phyloP scores from a whole-genome alignment of 345 rosid genomes.

The Iberis pinnata region DNA sequence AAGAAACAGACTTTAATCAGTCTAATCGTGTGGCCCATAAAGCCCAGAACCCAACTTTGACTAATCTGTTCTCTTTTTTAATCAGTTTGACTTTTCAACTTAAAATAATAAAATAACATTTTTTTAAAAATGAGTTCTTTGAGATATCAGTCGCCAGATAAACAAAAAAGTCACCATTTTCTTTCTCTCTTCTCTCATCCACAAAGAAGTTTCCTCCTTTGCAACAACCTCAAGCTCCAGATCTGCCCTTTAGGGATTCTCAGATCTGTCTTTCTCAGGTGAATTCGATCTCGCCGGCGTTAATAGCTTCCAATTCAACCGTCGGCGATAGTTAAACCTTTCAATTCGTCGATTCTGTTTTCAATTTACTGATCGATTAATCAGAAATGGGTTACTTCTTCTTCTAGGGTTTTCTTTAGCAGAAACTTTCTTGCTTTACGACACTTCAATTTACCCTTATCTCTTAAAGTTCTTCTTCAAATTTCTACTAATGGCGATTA shows the following conservation, averaged over 20 bases:
- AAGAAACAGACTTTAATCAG: too few species aligned
- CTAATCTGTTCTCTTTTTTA: not conserved
- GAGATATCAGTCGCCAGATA: not conserved
- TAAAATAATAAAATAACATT: not conserved
- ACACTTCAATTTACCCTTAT: slow-evolving; percentile 40
- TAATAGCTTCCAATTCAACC: not conserved
- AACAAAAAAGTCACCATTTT: not conserved
- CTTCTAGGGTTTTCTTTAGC: slow-evolving; percentile 11
- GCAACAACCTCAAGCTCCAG: slow-evolving; percentile 1
- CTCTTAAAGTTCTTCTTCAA: slow-evolving; percentile 38
- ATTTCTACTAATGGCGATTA: slow-evolving; percentile 57
- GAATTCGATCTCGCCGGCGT: not conserved
- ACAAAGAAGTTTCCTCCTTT: slow-evolving; percentile 17
- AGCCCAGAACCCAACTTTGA: too few species aligned
- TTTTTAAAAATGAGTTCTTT: not conserved
- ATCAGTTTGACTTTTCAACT: slow-evolving; percentile 6
- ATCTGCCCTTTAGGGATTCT: slow-evolving; percentile 16
- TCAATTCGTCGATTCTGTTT: slow-evolving; percentile 23
- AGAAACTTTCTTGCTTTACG: slow-evolving; percentile 30
- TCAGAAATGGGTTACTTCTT: slow-evolving; percentile 20
- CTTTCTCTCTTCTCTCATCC: not conserved
- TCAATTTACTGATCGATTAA: slow-evolving; percentile 5
- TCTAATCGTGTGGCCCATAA: not conserved
- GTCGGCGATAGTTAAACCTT: slow-evolving; percentile 10
- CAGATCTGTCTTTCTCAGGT: slow-evolving; percentile 14